These are phyloP conservation scores for Fusarium torreyae DNA, from an alignment of 2,329 filamentous ascomycete genomes.

Conservation along the genomic window DNA sequence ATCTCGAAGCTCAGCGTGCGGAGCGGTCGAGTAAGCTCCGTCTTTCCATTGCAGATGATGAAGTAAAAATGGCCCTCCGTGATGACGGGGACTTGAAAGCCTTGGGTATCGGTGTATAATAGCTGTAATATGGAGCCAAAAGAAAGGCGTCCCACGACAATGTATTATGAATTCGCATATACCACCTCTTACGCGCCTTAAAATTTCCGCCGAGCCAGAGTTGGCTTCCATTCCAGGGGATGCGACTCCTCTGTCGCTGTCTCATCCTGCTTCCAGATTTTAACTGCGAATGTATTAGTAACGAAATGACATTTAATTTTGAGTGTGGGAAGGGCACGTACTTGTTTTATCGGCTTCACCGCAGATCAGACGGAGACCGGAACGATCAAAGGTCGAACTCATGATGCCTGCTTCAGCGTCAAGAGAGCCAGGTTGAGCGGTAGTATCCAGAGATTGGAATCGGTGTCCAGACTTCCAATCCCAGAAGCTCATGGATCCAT, in stretches of 20 bases:
- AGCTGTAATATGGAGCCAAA: constrained; percentile 46
- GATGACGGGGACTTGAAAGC: constrained; percentile 91
- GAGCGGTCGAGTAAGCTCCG: constrained; percentile 91
- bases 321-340: constrained; percentile 55
- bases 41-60: constrained; percentile 89
- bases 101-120: constrained; percentile 72
- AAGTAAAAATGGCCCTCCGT: constrained; percentile 87
- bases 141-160: constrained; percentile 22
- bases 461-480: constrained; percentile 98
- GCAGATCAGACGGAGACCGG: constrained; percentile 89
- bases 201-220: constrained; percentile 82
- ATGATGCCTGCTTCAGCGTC: constrained; percentile 97
- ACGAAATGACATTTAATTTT: constrained; percentile 7
- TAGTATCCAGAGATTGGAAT: constrained; percentile 91
- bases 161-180: constrained; percentile 24
- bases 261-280: constrained; percentile 97
- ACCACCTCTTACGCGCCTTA: constrained; percentile 55
- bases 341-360: constrained; percentile 98
- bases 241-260: constrained; percentile 92
- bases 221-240: constrained; percentile 93
- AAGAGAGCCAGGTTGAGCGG: constrained; percentile 92
- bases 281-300: constrained; percentile 68
- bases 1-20: constrained; percentile 83
- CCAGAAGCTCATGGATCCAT: constrained; percentile 97
- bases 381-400: constrained; percentile 92